Evolutionary conservation across 2,329 filamentous ascomycete genomes (phyloP), one percentile per base, ranked within the genome.

Genomic region (Spiromastix sp.): DNA sequence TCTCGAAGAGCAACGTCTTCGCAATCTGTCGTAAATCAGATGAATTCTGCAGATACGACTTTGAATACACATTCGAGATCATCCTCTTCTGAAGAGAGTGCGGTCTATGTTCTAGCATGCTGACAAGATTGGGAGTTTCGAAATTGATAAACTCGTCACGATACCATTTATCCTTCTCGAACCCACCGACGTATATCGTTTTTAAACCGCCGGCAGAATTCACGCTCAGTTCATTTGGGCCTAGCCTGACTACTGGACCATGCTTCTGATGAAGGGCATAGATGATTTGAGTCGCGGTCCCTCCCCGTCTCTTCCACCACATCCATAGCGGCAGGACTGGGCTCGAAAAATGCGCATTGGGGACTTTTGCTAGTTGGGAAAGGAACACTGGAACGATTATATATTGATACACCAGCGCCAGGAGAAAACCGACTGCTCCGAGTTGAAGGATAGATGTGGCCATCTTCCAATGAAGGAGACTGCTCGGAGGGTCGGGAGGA

Each of bases 21-120:
- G 74, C 68, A 48, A 84, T 78, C 0, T 64, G 60, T 0, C 63
- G 61, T 13, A 83, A 59, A 3, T 77, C 65, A 0, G 66, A 56
- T 1, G 79, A 84, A 1, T 65, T 63, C 37, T 77, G 72, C 32
- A 91, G 61, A 31, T 67, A 75, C 0, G 82, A 83, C 51, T 89
- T 91, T 42, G 82, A 85, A 60, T 89, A 91, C 32, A 85, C 71
- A 48, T 85, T 78, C 33, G 80, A 81, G 25, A 91, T 57, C 73
- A 86, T 81, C 15, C 81, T 74, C 55, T 89, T 89, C 27, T 82
- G 68, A 13, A 65, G 60, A 0, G 80, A 78, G 54, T 91, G 84
- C 5, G 70, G 59, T 32, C 70, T 75, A 18, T 72, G 71, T 15
- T 66, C 56, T 13, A 29, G 16, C 27, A 29, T 29, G 27, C 27